Evolutionary conservation across 176 grass and related monocot species (phyloP).

Genomic region (Phyllostachys edulis): DNA sequence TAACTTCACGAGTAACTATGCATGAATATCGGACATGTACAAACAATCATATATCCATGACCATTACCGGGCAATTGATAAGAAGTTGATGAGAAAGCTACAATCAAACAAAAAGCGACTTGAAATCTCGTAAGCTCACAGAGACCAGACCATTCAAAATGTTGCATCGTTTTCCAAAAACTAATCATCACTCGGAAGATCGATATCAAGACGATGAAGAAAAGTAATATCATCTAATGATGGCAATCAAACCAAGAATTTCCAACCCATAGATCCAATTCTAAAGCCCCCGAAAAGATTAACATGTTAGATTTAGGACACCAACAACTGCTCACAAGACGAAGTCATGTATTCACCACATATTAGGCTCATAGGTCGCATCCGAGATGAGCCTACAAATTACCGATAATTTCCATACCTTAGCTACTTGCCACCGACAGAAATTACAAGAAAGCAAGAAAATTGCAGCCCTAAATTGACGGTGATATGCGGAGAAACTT

Average conservation of each 20-base stretch:
- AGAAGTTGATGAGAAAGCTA: background rate
- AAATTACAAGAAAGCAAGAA: background rate
- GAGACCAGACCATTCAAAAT: background rate
- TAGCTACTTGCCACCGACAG: background rate
- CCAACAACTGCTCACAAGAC: background rate
- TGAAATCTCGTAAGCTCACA: background rate
- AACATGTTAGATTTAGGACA: background rate
- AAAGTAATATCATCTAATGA: background rate
- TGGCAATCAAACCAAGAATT: background rate
- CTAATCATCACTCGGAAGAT: background rate
- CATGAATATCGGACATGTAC: background rate
- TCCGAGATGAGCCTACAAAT: background rate
- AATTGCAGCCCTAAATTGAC: slow-evolving; percentile 7
- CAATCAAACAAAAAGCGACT: background rate
- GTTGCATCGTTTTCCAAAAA: background rate
- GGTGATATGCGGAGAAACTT: background rate
- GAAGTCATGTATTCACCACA: background rate
- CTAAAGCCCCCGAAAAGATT: background rate
- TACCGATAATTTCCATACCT: background rate
- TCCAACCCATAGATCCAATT: background rate
- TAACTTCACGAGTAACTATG: slow-evolving; percentile 12
- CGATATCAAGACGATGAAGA: background rate
- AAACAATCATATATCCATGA: background rate
- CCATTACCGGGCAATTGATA: background rate
- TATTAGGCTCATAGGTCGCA: background rate